A percentile compares a stretch with the other conserved stretches of the same genome.
Evolutionary conservation across 1,284 basidiomycete genomes (phyloP).

Genomic region (Microbotryomycetes sp.): DNA sequence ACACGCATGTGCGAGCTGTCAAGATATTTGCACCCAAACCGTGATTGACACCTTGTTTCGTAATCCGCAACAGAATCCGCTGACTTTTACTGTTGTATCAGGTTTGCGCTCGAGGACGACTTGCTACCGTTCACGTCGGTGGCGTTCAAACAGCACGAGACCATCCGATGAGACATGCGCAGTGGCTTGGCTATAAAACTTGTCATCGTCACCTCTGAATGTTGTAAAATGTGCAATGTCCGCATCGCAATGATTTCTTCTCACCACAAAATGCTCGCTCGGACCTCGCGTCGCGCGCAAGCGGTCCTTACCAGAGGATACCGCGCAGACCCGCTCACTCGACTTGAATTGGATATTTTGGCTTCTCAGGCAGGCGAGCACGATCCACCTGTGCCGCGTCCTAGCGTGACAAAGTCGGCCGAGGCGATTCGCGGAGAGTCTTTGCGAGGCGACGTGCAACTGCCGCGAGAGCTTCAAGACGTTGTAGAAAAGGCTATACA

Average conservation of each 20-base stretch:
- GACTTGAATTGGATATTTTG: background rate
- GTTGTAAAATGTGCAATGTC: too few relatives aligned
- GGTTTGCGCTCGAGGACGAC: slow-evolving; percentile 50
- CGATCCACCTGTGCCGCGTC: background rate
- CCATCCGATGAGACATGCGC: slow-evolving; percentile 51
- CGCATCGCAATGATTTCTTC: too few relatives aligned
- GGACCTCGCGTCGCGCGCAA: background rate
- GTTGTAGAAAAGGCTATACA: slow-evolving; percentile 18
- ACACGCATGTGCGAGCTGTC: slow-evolving; percentile 91
- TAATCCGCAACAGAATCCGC: background rate
- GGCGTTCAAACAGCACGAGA: slow-evolving; percentile 67
- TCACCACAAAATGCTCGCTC: background rate
- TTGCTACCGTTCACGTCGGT: slow-evolving; percentile 59
- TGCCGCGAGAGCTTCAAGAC: slow-evolving; percentile 17
- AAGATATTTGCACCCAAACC: slow-evolving; percentile 74
- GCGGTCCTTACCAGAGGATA: background rate
- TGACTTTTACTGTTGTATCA: slow-evolving; percentile 36
- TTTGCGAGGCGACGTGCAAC: slow-evolving; percentile 13
- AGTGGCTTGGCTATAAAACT: background rate
- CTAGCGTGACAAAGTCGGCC: slow-evolving; percentile 3
- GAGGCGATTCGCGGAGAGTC: slow-evolving; percentile 8
- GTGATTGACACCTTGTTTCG: slow-evolving; percentile 46
- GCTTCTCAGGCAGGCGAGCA: background rate
- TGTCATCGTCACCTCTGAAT: background rate
- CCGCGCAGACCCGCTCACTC: background rate